Evolutionary conservation across 1,139 yeast species (phyloP).

Genomic region (Taphrina betulina): DNA sequence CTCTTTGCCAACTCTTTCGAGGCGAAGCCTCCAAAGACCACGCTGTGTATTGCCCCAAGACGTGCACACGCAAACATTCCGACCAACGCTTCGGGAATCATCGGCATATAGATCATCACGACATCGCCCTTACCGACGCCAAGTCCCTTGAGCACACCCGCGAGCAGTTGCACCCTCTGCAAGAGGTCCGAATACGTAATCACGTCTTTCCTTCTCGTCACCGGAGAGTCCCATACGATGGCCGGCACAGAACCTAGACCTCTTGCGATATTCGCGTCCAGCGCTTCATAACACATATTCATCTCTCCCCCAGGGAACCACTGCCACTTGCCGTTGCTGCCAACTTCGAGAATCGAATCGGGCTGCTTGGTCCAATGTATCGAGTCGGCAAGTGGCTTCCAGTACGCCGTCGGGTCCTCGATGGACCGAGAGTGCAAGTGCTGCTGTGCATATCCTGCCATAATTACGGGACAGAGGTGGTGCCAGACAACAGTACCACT

Average conservation of each 20-base stretch:
- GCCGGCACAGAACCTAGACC: slow-evolving; percentile 15
- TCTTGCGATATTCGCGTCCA: slow-evolving; percentile 10
- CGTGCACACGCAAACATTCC: slow-evolving; percentile 29
- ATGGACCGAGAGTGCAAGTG: slow-evolving; percentile 5
- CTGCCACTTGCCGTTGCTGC: slow-evolving; percentile 14
- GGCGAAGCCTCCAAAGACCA: slow-evolving; percentile 30
- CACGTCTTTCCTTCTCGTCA: slow-evolving; percentile 7
- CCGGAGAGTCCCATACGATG: slow-evolving; percentile 28
- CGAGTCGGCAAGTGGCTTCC: slow-evolving; percentile 1
- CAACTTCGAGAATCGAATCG: neutral
- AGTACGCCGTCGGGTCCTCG: slow-evolving; percentile 7
- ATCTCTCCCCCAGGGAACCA: slow-evolving; percentile 29
- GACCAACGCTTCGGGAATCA: slow-evolving; percentile 28
- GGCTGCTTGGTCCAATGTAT: slow-evolving; percentile 23
- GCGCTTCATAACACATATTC: slow-evolving; percentile 20
- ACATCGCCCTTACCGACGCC: slow-evolving; percentile 28
- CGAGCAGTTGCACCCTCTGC: slow-evolving; percentile 11
- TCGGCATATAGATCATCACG: slow-evolving; percentile 32
- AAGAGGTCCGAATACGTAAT: slow-evolving; percentile 21
- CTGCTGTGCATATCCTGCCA: slow-evolving; percentile 4
- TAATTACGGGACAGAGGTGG: no score
- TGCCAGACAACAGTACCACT: no score
- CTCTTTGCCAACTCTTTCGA: slow-evolving; percentile 25
- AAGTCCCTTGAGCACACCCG: slow-evolving; percentile 11
- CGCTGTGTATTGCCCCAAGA: slow-evolving; percentile 22